These are phyloP conservation scores for Aspergillus costaricaensis DNA, from an alignment of 2,329 filamentous ascomycete species.

Conservation along the genomic window DNA sequence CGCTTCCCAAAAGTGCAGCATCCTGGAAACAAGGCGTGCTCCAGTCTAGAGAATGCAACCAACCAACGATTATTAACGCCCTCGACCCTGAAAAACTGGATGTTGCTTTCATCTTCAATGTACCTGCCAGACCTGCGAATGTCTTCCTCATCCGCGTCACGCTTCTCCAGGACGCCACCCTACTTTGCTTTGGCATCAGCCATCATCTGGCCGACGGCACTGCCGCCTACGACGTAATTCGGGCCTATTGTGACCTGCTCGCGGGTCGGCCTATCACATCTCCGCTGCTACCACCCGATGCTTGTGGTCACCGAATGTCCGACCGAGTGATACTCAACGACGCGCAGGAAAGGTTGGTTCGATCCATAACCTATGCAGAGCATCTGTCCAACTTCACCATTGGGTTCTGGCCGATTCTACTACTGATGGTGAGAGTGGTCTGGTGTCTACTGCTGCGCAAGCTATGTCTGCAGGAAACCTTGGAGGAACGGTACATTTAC, in stretches of 20 bases:
- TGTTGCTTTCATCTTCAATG: not conserved
- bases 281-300: not conserved
- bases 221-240: constrained; percentile 1
- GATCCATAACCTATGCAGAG: not conserved
- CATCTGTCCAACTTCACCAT: not conserved
- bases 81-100: not conserved
- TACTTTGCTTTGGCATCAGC: constrained; percentile 5
- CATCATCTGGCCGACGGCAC: constrained; percentile 4
- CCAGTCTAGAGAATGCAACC: not conserved
- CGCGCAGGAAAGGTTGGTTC: too few species aligned
- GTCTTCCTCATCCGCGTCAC: not conserved
- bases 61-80: not conserved
- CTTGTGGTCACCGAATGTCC: not conserved
- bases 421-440: not conserved
- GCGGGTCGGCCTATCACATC: not conserved
- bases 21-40: not conserved
- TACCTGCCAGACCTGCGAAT: not conserved
- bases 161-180: not conserved
- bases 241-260: constrained; percentile 3
- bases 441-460: not conserved
- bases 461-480: not conserved
- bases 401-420: not conserved
- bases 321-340: not conserved
- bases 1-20: not conserved
- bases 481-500: not conserved